Conservation (phyloP, 2,329 filamentous ascomycete genomes). For the Aspergillus alliaceus region DNA sequence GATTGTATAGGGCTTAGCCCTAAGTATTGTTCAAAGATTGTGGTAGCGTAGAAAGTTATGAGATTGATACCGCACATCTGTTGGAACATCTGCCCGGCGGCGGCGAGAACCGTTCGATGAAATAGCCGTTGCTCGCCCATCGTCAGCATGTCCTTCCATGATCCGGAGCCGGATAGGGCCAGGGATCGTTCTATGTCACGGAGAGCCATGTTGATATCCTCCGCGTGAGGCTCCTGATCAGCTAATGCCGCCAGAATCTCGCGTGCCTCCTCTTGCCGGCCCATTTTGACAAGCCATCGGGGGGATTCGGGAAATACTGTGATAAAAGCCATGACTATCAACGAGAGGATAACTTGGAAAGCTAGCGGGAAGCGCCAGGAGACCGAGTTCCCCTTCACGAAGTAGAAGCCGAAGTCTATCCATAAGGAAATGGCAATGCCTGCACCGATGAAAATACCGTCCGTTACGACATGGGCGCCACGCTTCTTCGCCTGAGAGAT, state of each 20-base stretch:
- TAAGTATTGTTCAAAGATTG: conserved; percentile 40
- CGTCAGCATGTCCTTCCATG: conserved; percentile 39
- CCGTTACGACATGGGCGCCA: conserved; percentile 53
- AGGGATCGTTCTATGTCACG: conserved; percentile 43
- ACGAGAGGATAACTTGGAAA: conserved; percentile 36
- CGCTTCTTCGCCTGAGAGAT: conserved; percentile 42
- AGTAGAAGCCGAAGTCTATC: conserved; percentile 49
- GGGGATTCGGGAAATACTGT: conserved; percentile 42
- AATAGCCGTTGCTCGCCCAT: conserved; percentile 37
- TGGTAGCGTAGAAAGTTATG: conserved; percentile 38
- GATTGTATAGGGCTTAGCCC: conserved; percentile 20
- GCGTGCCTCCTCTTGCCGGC: conserved; percentile 33
- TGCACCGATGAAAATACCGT: conserved; percentile 49
- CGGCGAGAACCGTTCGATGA: conserved; percentile 35
- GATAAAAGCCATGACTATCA: conserved; percentile 35
- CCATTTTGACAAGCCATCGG: conserved; percentile 49
- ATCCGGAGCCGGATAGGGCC: conserved; percentile 36
- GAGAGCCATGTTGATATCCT: conserved; percentile 39
- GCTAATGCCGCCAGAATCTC: conserved; percentile 42
- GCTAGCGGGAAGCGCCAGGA: conserved; percentile 47
- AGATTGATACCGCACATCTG: conserved; percentile 40
- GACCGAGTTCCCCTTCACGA: conserved; percentile 37
- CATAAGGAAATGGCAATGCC: conserved; percentile 50
- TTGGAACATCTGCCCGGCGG: conserved; percentile 36
- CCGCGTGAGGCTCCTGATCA: conserved; percentile 42